phyloP scores from a whole-genome alignment of 768 basidiomycete genomes.

The Xerocomellus chrysenteron region DNA sequence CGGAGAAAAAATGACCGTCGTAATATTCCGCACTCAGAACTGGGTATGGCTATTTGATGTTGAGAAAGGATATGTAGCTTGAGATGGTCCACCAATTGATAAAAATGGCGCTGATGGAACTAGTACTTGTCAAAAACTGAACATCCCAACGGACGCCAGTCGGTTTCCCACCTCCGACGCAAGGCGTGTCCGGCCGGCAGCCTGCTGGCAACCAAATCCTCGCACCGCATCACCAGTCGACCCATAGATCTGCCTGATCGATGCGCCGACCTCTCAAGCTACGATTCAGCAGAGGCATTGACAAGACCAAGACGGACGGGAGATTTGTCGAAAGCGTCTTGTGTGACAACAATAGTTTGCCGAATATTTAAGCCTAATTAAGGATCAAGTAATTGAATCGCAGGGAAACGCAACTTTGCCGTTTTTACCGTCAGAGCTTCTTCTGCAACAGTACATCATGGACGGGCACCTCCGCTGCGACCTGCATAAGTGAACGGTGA shows the following conservation, averaged over 20 bases:
- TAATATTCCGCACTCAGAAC: neutral
- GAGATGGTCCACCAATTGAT: no score
- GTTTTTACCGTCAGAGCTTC: constrained; percentile 5
- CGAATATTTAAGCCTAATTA: constrained; percentile 17
- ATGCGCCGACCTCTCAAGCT: neutral
- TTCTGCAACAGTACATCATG: constrained; percentile 5
- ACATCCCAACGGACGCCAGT: neutral
- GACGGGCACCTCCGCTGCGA: neutral
- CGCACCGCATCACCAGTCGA: constrained; percentile 10
- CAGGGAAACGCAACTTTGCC: constrained; percentile 12
- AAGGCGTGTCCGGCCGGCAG: constrained; percentile 4
- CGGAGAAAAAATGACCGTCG: neutral
- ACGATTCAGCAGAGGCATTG: constrained; percentile 3
- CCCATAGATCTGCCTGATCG: constrained; percentile 9
- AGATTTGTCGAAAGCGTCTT: constrained; percentile 3
- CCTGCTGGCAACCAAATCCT: constrained; percentile 9
- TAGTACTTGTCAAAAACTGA: constrained; percentile 9
- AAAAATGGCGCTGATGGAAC: neutral
- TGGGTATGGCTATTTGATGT: neutral
- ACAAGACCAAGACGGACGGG: constrained; percentile 6
- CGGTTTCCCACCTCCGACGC: constrained; percentile 25
- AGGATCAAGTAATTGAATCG: constrained; percentile 22
- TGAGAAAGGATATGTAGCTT: neutral
- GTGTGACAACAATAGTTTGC: constrained; percentile 16
- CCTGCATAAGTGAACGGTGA: constrained; percentile 9